A percentile compares a stretch with the other conserved stretches of the same genome.
phyloP scores from a whole-genome alignment of 306 rosid genomes.

The Cucurbita ficifolia region DNA sequence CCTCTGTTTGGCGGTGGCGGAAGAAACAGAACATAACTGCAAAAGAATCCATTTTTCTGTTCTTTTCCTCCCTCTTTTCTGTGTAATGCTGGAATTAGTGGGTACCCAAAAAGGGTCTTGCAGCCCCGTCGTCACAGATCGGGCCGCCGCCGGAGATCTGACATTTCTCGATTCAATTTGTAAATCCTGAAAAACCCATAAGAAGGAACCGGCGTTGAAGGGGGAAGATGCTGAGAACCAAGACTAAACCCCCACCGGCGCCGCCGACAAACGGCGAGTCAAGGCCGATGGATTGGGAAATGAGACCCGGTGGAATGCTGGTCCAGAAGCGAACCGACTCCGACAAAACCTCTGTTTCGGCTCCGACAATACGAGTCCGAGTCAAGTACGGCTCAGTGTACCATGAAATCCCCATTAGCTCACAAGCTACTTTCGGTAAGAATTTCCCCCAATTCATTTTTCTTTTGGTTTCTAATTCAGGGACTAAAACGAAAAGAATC shows the following conservation, averaged over 20 bases:
- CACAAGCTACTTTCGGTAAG: conserved; percentile 81
- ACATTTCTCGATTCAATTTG: background rate
- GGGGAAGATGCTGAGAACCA: conserved; percentile 42
- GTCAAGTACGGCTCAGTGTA: conserved; percentile 47
- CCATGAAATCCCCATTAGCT: conserved; percentile 43
- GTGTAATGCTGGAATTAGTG: background rate
- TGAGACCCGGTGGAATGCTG: conserved; percentile 84
- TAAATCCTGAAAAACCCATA: background rate
- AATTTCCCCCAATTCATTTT: background rate
- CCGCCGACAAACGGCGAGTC: conserved; percentile 6
- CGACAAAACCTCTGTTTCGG: conserved; percentile 14
- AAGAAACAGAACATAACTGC: no score
- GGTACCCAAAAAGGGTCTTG: background rate
- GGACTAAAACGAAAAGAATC: no score
- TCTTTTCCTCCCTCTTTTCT: background rate
- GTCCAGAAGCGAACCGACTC: conserved; percentile 52
- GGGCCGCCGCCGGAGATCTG: conserved; percentile 28
- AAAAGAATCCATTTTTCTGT: background rate
- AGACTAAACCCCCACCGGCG: conserved; percentile 23
- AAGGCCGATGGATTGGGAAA: conserved; percentile 28
- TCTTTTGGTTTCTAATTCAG: no score
- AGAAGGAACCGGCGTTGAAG: background rate
- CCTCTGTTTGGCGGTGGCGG: background rate
- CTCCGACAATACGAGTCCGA: conserved; percentile 35
- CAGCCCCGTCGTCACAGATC: conserved; percentile 5